A percentile compares a stretch with the other conserved stretches of the same genome.
These are phyloP conservation scores for Chaetomium tenue DNA, from an alignment of 495 filamentous ascomycete genomes.

Conservation along the genomic window DNA sequence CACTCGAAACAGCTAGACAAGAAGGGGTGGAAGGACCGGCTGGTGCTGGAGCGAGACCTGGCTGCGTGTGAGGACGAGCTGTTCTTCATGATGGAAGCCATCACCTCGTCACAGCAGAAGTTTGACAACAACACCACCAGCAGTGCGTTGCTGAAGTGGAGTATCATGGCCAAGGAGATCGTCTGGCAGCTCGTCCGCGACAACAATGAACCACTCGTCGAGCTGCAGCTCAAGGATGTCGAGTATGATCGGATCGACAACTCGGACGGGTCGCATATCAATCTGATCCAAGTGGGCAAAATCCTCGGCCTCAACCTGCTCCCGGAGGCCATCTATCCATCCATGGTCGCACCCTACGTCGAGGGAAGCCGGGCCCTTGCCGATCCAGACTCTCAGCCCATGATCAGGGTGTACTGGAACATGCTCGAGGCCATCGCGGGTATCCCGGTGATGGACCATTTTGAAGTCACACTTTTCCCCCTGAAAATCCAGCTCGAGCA, in stretches of 20 bases:
- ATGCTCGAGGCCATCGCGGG: conserved; percentile 98
- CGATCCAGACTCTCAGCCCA: conserved; percentile 58
- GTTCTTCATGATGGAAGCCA: conserved; percentile 99
- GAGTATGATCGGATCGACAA: conserved; percentile 94
- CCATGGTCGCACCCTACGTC: conserved; percentile 87
- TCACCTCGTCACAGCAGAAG: conserved; percentile 90
- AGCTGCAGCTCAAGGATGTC: conserved; percentile 87
- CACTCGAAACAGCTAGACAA: conserved; percentile 84
- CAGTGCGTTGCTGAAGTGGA: conserved; percentile 81
- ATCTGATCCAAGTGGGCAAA: conserved; percentile 78
- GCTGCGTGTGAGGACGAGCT: conserved; percentile 90
- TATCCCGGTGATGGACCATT: conserved; percentile 95
- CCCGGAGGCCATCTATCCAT: conserved; percentile 86
- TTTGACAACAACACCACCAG: conserved; percentile 73
- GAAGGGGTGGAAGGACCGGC: conserved; percentile 85
- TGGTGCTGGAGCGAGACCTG: conserved; percentile 83
- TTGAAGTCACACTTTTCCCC: conserved; percentile 91
- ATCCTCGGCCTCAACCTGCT: conserved; percentile 85
- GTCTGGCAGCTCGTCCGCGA: conserved; percentile 94
- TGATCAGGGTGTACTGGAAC: conserved; percentile 92
- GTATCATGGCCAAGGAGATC: conserved; percentile 85
- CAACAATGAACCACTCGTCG: conserved; percentile 80
- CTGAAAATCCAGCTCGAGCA: conserved; percentile 91
- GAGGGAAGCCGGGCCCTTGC: conserved; percentile 57
- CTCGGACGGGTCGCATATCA: conserved; percentile 92